Percentiles rank a stretch among this genome's conserved stretches.
Conservation (phyloP, 2,329 filamentous ascomycete species). For the Fusarium musae region DNA sequence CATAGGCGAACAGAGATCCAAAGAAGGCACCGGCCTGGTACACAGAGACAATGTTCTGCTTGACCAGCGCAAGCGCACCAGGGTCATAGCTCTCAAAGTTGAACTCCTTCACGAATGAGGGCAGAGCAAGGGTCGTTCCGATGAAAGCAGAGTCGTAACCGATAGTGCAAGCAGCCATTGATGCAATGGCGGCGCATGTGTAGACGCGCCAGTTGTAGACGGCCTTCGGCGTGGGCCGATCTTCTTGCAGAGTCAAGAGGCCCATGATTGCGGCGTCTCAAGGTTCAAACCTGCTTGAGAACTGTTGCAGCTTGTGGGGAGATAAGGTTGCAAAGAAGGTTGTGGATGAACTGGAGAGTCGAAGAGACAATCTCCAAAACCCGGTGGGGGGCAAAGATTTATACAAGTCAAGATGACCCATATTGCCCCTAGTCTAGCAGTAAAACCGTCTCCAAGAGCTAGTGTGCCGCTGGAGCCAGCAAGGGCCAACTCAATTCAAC, state of each 20-base stretch:
- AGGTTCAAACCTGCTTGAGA: not conserved
- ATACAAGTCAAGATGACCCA: conserved; percentile 29
- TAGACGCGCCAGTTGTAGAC: conserved; percentile 73
- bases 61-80: conserved; percentile 66
- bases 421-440: conserved; percentile 7
- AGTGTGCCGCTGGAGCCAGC: conserved; percentile 11
- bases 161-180: conserved; percentile 67
- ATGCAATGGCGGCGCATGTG: conserved; percentile 63
- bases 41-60: conserved; percentile 81
- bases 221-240: conserved; percentile 65
- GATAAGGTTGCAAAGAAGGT: conserved; percentile 18
- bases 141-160: conserved; percentile 81
- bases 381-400: conserved; percentile 39
- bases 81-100: conserved; percentile 63
- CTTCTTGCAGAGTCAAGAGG: conserved; percentile 64
- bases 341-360: conserved; percentile 23
- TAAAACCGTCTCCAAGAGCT: conserved; percentile 1
- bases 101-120: conserved; percentile 77
- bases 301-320: not conserved
- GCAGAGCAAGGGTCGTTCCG: conserved; percentile 77
- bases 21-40: conserved; percentile 90
- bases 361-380: not conserved
- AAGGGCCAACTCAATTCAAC: conserved; percentile 18
- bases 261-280: conserved; percentile 49
- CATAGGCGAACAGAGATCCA: conserved; percentile 76